Evolutionary conservation across 2,329 filamentous ascomycete genomes (phyloP).

Genomic region (Anthostomella pinea): DNA sequence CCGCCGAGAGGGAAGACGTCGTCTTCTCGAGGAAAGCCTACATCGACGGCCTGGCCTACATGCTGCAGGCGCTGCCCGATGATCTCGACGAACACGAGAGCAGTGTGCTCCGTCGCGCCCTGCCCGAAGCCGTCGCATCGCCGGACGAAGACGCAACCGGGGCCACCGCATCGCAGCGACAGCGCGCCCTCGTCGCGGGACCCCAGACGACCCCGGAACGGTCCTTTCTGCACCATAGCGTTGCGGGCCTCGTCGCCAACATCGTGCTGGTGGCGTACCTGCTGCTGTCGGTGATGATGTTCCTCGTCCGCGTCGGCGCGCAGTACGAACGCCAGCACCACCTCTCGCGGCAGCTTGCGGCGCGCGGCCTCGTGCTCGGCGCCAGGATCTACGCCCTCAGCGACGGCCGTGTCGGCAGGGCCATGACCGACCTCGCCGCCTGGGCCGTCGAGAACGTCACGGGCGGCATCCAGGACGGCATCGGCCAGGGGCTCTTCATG

Average conservation of each 20-base stretch:
- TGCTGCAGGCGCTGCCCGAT: conserved; percentile 60
- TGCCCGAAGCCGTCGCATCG: conserved; percentile 38
- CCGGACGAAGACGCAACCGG: conserved; percentile 2
- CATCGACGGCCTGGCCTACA: conserved; percentile 60
- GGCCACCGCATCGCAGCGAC: conserved; percentile 5
- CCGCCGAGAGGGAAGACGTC: conserved; percentile 36
- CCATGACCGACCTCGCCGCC: conserved; percentile 50
- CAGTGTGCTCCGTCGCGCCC: conserved; percentile 47
- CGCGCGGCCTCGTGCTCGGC: conserved; percentile 49
- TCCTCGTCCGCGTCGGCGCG: conserved; percentile 52
- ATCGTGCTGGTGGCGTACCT: conserved; percentile 58
- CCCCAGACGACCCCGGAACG: conserved; percentile 4
- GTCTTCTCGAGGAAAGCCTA: conserved; percentile 60
- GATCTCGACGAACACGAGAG: conserved; percentile 56
- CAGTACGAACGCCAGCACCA: conserved; percentile 65
- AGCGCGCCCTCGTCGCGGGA: no score
- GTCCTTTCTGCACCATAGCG: conserved; percentile 54
- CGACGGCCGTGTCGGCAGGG: conserved; percentile 61
- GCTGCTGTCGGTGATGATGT: conserved; percentile 54
- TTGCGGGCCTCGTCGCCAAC: conserved; percentile 55
- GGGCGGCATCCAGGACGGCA: conserved; percentile 65
- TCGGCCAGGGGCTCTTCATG: conserved; percentile 36
- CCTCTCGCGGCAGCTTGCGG: conserved; percentile 57
- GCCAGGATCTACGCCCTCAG: conserved; percentile 58
- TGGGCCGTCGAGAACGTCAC: conserved; percentile 65